Evolutionary conservation across 75 land plant species (phyloP).

Genomic region (Larix kaempferi): DNA sequence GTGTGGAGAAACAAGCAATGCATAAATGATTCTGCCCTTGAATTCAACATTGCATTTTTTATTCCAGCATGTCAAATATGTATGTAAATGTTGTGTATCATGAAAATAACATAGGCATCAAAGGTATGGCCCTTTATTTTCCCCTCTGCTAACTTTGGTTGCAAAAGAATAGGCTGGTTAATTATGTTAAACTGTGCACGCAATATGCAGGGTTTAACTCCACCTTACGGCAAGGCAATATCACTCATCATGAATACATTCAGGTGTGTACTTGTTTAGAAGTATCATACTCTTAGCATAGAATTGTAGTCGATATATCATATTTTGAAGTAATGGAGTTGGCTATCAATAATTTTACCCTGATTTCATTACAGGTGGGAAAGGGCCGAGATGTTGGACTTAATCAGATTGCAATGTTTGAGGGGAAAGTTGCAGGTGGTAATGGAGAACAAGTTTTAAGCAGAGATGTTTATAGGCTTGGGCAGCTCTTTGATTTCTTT

Average conservation of each 20-base stretch:
- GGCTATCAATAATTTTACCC: background rate
- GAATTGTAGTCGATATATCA: background rate
- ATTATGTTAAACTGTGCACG: background rate
- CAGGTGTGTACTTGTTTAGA: slow-evolving; percentile 46
- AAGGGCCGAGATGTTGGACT: slow-evolving; percentile 98
- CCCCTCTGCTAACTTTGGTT: background rate
- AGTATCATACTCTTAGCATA: background rate
- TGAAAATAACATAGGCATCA: background rate
- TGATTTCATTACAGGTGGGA: slow-evolving; percentile 62
- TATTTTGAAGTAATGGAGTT: background rate
- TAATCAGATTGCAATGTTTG: slow-evolving; percentile 96
- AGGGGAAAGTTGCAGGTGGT: slow-evolving; percentile 97
- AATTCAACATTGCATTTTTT: too few relatives aligned
- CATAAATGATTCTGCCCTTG: too few relatives aligned
- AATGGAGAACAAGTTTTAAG: slow-evolving; percentile 97
- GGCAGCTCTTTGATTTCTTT: slow-evolving; percentile 95
- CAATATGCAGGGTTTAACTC: slow-evolving; percentile 88
- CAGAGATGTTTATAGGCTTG: slow-evolving; percentile 90
- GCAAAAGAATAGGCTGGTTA: background rate
- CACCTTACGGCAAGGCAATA: slow-evolving; percentile 89
- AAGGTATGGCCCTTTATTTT: background rate
- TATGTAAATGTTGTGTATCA: too few relatives aligned
- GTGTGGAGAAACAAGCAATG: too few relatives aligned
- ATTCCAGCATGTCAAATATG: too few relatives aligned
- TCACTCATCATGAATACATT: slow-evolving; percentile 98